Evolutionary conservation across 2,329 filamentous ascomycete species (phyloP).

Genomic region (Calonectria fujianensis): DNA sequence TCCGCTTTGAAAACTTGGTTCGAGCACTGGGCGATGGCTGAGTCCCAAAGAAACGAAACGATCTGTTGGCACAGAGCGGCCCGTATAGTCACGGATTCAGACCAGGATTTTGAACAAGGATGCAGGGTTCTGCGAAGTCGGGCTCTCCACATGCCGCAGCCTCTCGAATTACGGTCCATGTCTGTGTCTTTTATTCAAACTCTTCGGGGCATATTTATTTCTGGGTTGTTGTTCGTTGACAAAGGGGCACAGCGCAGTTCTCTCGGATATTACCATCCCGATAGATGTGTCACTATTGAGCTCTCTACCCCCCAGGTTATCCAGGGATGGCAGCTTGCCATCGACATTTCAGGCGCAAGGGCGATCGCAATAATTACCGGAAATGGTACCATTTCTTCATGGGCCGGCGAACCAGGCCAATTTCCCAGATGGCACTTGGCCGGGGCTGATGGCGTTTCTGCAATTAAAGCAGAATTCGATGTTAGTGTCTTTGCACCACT

Average conservation of each 20-base stretch:
- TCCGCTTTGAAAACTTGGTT: conserved; percentile 21
- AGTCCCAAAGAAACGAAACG: background rate
- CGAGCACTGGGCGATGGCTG: conserved; percentile 4
- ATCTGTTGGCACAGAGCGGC: conserved; percentile 31
- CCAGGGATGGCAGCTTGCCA: conserved; percentile 42
- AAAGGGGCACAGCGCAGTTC: background rate
- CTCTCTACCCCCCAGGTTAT: conserved; percentile 29
- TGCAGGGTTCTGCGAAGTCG: conserved; percentile 34
- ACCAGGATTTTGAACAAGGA: conserved; percentile 12
- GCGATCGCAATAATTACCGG: conserved; percentile 33
- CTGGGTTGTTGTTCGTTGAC: conserved; percentile 38
- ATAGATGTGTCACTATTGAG: background rate
- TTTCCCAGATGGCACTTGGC: conserved; percentile 40
- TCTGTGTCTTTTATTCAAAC: conserved; percentile 39
- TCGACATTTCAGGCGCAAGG: conserved; percentile 34
- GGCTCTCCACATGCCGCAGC: background rate
- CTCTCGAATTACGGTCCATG: conserved; percentile 29
- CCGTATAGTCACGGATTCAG: conserved; percentile 8
- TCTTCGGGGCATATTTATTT: conserved; percentile 19
- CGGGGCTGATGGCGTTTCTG: conserved; percentile 24
- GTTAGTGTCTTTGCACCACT: conserved; percentile 14
- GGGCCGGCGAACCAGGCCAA: conserved; percentile 33
- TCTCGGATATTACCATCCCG: conserved; percentile 40
- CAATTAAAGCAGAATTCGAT: conserved; percentile 45
- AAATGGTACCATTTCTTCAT: conserved; percentile 35